Evolutionary conservation across 768 basidiomycete species (phyloP), one percentile per base, ranked within the genome.

Genomic region (Tubosaeta brunneosetosa): DNA sequence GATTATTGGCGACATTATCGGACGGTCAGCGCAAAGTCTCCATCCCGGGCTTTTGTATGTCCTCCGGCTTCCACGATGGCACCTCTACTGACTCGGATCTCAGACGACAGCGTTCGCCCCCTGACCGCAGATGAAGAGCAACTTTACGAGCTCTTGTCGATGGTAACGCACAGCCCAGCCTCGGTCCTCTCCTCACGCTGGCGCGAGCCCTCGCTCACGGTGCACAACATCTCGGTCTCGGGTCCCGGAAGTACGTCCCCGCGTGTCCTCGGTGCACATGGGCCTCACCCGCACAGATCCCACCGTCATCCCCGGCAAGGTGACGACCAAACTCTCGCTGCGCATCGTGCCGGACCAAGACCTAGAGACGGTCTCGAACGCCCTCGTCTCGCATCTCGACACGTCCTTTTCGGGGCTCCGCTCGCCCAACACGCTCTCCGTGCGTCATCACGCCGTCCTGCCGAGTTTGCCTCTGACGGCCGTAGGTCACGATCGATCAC

Each of bases 291-390:
- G 32, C 10, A 7, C 46, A 91, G 90, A 91, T 65, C 74, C 87
- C 4, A 95, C 95, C 1, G 84, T 97, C 53, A 98, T 98, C 42
- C 94, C 95, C 0, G 82, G 84, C 1, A 78, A 75, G 9, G 91
- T 95, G 26, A 82, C 80, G n/a, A 83, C 94, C 1, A 85, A 90
- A 56, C 78, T 97, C 6, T 95, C 92, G 5, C 69, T 98, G 53
- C 89, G 95, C 12, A 88, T 97, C 58, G 95, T 99, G 0, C 95
- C 95, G 2, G 92, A 98, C 63, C 95, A 98, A 68, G 80, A 85
- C 50, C 71, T 94, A 4, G 81, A 86, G 7, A 77, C 73, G 4
- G 84, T 95, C 53, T 80, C 84, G 4, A 72, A 73, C 14, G 72
- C 79, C 9, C 71, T 98, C 14, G 76, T 81, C 50, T 66, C 74